Conservation (phyloP, 805 yeast species). For the Ogataea nonfermentans region DNA sequence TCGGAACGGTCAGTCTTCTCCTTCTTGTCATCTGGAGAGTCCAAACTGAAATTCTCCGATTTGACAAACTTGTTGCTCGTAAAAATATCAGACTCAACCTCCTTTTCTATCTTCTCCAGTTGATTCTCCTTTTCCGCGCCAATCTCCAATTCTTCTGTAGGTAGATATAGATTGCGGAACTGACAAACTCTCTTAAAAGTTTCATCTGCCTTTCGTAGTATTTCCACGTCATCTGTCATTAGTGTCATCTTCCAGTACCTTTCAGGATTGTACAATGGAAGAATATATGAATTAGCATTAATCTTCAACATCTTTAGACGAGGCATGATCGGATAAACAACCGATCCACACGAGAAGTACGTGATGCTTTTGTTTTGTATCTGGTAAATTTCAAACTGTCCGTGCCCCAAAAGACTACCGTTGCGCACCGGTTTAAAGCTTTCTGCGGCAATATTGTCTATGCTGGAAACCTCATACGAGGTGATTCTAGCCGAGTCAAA, state of each 20-base stretch:
- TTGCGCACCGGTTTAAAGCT: conserved; percentile 6
- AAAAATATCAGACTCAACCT: too few relatives aligned
- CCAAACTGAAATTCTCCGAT: too few relatives aligned
- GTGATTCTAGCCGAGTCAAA: conserved; percentile 17
- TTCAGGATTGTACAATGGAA: conserved; percentile 72
- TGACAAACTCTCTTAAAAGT: conserved; percentile 21
- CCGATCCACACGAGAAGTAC: conserved; percentile 63
- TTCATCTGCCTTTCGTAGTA: conserved; percentile 9
- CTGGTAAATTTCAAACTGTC: conserved; percentile 57
- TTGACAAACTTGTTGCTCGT: too few relatives aligned
- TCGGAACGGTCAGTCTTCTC: not conserved
- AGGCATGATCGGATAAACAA: conserved; percentile 74
- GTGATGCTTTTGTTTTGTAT: conserved; percentile 52
- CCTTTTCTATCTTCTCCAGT: not conserved
- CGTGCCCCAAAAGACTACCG: conserved; percentile 59
- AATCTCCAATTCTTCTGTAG: not conserved
- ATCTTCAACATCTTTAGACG: conserved; percentile 56
- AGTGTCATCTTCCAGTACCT: conserved; percentile 65
- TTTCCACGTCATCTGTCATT: conserved; percentile 33
- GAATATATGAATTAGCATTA: conserved; percentile 46
- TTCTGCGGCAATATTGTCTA: conserved; percentile 1
- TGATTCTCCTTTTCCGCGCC: not conserved
- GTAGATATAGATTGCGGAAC: conserved; percentile 19
- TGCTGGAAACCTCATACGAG: conserved; percentile 15
- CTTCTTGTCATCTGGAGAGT: too few relatives aligned